Conservation (phyloP, 2,329 filamentous ascomycete species). For the Phialophora macrospora region DNA sequence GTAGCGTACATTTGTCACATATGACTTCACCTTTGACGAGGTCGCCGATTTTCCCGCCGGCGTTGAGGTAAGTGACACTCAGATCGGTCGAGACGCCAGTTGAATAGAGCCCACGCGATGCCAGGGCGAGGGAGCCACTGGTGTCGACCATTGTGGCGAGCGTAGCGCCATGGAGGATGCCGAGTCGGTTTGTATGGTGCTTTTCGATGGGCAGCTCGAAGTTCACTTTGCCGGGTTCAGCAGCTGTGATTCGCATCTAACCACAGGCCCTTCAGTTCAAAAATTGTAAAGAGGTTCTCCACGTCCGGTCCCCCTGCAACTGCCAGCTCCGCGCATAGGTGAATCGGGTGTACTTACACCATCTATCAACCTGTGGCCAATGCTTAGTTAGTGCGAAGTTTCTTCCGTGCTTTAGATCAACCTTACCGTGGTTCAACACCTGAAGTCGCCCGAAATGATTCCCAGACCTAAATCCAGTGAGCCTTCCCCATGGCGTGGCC, state of each 20-base stretch:
- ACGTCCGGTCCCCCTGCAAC: neutral
- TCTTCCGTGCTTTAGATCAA: neutral
- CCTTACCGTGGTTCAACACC: conserved; percentile 83
- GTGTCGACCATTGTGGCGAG: conserved; percentile 70
- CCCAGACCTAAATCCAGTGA: conserved; percentile 67
- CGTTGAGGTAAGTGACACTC: conserved; percentile 67
- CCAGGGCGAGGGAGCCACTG: conserved; percentile 68
- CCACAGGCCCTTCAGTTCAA: conserved; percentile 6
- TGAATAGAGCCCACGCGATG: conserved; percentile 66
- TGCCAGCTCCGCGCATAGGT: neutral
- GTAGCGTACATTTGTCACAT: conserved; percentile 65
- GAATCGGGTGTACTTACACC: conserved; percentile 44
- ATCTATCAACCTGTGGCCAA: conserved; percentile 43
- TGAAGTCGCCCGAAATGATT: conserved; percentile 82
- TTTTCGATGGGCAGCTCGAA: conserved; percentile 69
- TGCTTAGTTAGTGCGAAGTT: neutral
- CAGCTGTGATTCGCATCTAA: conserved; percentile 65
- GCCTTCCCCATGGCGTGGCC: neutral
- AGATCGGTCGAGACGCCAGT: conserved; percentile 71
- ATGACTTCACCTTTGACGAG: conserved; percentile 64
- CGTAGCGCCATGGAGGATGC: conserved; percentile 70
- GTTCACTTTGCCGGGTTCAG: conserved; percentile 64
- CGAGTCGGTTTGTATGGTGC: conserved; percentile 69
- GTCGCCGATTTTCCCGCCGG: conserved; percentile 68
- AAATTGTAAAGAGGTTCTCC: neutral